phyloP scores from a whole-genome alignment of 441 rosid species.

The Erodium trifolium region DNA sequence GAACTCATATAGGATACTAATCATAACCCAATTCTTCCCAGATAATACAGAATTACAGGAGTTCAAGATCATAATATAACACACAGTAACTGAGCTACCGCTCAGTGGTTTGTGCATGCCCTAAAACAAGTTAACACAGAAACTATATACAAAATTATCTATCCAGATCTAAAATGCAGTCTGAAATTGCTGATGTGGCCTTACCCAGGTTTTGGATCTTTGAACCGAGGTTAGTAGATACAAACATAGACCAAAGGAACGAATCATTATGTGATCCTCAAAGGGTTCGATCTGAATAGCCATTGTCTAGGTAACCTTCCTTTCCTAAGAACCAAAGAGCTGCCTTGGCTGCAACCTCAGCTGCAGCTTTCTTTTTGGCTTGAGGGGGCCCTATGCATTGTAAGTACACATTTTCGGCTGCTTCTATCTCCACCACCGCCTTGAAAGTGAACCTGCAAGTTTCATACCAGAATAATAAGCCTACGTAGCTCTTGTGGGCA shows the following conservation, averaged over 20 bases:
- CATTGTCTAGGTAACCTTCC: constrained; percentile 33
- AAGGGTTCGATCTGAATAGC: neutral
- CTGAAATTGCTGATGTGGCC: too few relatives aligned
- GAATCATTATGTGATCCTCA: neutral
- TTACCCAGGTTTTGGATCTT: too few relatives aligned
- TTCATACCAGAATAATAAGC: neutral
- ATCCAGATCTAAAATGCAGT: neutral
- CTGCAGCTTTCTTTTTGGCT: constrained; percentile 64
- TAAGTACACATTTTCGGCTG: constrained; percentile 33
- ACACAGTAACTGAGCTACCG: too few relatives aligned
- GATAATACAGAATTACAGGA: too few relatives aligned
- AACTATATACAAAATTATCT: neutral
- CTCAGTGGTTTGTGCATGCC: too few relatives aligned
- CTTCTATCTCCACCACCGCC: constrained; percentile 55
- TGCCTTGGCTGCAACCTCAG: constrained; percentile 84
- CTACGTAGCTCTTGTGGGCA: too few relatives aligned
- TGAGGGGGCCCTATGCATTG: constrained; percentile 54
- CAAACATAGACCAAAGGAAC: neutral
- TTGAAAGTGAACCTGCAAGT: constrained; percentile 58
- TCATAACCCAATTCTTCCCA: too few relatives aligned
- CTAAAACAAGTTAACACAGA: constrained; percentile 8
- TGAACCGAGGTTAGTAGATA: too few relatives aligned
- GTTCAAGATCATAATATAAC: too few relatives aligned
- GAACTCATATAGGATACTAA: too few relatives aligned
- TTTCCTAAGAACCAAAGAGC: constrained; percentile 65